phyloP scores from a whole-genome alignment of 495 filamentous ascomycete species.

The Viridothelium virens region DNA sequence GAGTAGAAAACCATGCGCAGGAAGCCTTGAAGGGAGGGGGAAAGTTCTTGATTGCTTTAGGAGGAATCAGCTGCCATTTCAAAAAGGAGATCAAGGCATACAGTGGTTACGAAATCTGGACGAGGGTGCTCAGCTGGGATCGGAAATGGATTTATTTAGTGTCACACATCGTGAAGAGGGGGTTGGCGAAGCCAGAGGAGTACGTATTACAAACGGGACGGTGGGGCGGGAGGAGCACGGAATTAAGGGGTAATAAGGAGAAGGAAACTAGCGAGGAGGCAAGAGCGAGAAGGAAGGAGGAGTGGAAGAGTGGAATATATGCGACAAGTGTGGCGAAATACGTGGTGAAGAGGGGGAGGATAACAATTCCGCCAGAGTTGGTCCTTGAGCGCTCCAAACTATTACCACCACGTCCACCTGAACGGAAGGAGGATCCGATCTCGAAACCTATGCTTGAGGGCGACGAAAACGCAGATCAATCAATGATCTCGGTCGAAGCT shows the following conservation, averaged over 20 bases:
- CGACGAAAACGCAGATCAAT: constrained; percentile 4
- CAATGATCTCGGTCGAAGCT: constrained; percentile 14
- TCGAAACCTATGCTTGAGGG: constrained; percentile 17
- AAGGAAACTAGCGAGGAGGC: constrained; percentile 27
- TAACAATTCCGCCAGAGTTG: constrained; percentile 77
- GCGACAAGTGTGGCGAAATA: constrained; percentile 78
- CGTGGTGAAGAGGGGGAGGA: constrained; percentile 77
- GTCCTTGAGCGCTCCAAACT: constrained; percentile 61
- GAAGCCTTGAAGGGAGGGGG: constrained; percentile 19
- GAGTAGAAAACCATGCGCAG: neutral
- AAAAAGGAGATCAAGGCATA: constrained; percentile 61
- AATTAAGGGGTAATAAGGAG: constrained; percentile 19
- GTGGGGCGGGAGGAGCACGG: constrained; percentile 12
- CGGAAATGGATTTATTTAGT: constrained; percentile 76
- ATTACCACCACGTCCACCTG: constrained; percentile 48
- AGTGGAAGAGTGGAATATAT: constrained; percentile 42
- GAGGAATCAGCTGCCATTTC: constrained; percentile 58
- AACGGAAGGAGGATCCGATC: constrained; percentile 17
- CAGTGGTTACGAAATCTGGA: constrained; percentile 59
- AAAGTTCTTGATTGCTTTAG: constrained; percentile 54
- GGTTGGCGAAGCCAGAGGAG: constrained; percentile 43
- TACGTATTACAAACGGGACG: constrained; percentile 44
- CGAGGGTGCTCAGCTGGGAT: constrained; percentile 64
- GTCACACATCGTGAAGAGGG: constrained; percentile 60
- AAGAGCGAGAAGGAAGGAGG: constrained; percentile 21